Evolutionary conservation across 2,329 filamentous ascomycete genomes (phyloP).

Genomic region (Parastagonospora avenae): DNA sequence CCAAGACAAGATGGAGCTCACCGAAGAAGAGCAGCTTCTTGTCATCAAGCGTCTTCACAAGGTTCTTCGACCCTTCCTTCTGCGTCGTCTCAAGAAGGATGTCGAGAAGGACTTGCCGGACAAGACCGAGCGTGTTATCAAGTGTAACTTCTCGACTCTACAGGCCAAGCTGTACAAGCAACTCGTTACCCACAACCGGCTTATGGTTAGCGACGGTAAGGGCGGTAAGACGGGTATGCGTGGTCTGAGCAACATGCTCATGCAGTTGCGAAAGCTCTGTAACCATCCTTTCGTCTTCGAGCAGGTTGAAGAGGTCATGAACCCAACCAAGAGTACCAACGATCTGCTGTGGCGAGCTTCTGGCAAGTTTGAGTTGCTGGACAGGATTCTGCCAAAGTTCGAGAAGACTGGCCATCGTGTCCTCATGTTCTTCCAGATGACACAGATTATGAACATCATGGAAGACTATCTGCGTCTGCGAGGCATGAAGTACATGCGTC

Average conservation of each 20-base stretch:
- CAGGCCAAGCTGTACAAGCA: constrained; percentile 96
- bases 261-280: constrained; percentile 98
- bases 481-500: constrained; percentile 82
- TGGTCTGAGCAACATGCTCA: constrained; percentile 98
- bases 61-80: constrained; percentile 93
- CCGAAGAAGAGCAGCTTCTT: constrained; percentile 98
- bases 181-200: constrained; percentile 92
- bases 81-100: constrained; percentile 98
- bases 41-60: constrained; percentile 98
- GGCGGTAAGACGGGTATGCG: constrained; percentile 92
- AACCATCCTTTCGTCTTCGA: constrained; percentile 99
- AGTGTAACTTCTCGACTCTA: constrained; percentile 95
- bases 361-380: constrained; percentile 95
- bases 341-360: constrained; percentile 93
- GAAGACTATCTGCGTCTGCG: constrained; percentile 92
- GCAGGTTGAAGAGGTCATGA: constrained; percentile 97
- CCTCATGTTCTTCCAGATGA: constrained; percentile 99
- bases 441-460: constrained; percentile 99
- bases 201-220: constrained; percentile 93
- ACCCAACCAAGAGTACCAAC: constrained; percentile 84
- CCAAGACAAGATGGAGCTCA: constrained; percentile 98
- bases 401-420: constrained; percentile 89
- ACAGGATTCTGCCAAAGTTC: constrained; percentile 93
- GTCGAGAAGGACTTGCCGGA: constrained; percentile 98
- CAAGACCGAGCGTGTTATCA: constrained; percentile 99